These are phyloP conservation scores for Hypholoma sublateritium DNA, from an alignment of 768 basidiomycete genomes.

Conservation along the genomic window DNA sequence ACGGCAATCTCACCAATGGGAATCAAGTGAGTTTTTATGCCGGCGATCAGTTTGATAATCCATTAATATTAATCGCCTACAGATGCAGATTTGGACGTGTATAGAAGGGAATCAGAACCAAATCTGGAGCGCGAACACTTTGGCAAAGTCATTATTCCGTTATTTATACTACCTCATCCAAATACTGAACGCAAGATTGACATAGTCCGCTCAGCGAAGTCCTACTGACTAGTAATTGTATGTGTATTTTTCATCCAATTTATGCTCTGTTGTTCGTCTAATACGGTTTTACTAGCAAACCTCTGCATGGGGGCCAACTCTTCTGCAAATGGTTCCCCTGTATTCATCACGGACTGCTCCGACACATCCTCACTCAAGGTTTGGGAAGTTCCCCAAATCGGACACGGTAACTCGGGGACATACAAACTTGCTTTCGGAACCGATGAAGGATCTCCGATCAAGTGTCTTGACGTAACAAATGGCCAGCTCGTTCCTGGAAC, in stretches of 20 bases:
- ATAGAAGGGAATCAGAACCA: background rate
- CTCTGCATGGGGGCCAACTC: constrained; percentile 3
- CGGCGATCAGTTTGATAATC: background rate
- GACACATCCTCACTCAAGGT: constrained; percentile 1
- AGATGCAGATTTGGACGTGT: constrained; percentile 6
- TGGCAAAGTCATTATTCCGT: background rate
- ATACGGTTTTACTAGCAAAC: background rate
- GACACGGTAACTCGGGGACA: background rate
- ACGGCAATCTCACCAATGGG: background rate
- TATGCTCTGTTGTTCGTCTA: too few relatives aligned
- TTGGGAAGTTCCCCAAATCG: constrained; percentile 3
- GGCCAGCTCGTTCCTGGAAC: background rate
- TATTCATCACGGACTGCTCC: background rate
- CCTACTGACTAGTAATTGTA: background rate
- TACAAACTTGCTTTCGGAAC: constrained; percentile 1
- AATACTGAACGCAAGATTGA: too few relatives aligned
- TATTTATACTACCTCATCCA: background rate
- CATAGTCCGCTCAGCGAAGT: background rate
- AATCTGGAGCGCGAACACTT: constrained; percentile 1
- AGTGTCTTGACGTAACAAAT: constrained; percentile 4
- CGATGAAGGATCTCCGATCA: background rate
- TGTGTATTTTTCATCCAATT: background rate
- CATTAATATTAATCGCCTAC: background rate
- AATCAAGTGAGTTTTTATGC: background rate
- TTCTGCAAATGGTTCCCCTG: constrained; percentile 1